These are phyloP conservation scores for Cordia subcordata DNA, from an alignment of 257 asterid genomes.

Conservation along the genomic window DNA sequence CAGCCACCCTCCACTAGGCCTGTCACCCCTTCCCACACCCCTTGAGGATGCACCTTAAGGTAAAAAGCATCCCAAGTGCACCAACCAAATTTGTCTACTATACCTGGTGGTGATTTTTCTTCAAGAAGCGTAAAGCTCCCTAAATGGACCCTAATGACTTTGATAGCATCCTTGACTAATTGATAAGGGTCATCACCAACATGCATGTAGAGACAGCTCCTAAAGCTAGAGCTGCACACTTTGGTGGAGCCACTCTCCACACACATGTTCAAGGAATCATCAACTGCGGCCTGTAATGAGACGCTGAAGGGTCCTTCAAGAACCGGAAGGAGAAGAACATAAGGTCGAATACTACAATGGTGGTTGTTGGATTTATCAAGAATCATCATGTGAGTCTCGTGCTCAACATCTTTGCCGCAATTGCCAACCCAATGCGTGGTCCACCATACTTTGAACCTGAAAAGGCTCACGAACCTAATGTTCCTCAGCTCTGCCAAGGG, in stretches of 20 bases:
- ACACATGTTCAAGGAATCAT: constrained; percentile 15
- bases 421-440: constrained; percentile 29
- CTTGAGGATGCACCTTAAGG: constrained; percentile 12
- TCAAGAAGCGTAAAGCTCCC: constrained; percentile 25
- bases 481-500: constrained; percentile 21
- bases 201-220: constrained; percentile 16
- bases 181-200: constrained; percentile 17
- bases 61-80: constrained; percentile 30
- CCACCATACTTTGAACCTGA: constrained; percentile 37
- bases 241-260: constrained; percentile 22
- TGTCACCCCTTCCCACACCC: constrained; percentile 18
- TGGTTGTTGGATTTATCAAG: constrained; percentile 18
- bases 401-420: constrained; percentile 19
- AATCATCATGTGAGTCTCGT: constrained; percentile 24
- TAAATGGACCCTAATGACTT: constrained; percentile 15
- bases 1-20: constrained; percentile 20
- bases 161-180: constrained; percentile 15
- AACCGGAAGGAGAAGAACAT: constrained; percentile 20
- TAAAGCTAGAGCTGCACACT: constrained; percentile 1
- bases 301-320: constrained; percentile 19
- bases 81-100: constrained; percentile 25
- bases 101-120: constrained; percentile 18
- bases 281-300: constrained; percentile 10
- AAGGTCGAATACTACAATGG: no score
- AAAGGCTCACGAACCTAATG: constrained; percentile 27